Evolutionary conservation across 352 stramenopile genomes (phyloP).

Genomic region (Phytophthora melonis): DNA sequence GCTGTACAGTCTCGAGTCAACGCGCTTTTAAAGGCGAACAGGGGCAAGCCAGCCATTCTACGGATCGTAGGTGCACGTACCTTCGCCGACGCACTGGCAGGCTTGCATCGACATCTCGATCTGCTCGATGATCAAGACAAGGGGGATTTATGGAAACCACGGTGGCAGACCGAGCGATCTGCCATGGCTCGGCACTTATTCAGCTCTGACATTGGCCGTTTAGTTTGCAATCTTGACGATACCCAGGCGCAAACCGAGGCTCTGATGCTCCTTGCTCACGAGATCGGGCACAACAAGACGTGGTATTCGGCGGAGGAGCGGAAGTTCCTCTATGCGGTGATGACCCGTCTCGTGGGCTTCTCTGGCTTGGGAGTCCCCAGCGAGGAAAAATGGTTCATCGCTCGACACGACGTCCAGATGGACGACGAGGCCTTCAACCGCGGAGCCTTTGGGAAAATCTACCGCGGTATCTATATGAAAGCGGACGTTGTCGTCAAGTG

Average conservation of each 20-base stretch:
- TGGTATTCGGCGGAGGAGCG: not conserved
- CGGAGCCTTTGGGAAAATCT: not conserved
- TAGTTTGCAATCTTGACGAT: not conserved
- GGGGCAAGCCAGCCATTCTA: not conserved
- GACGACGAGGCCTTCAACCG: slow-evolving; percentile 3
- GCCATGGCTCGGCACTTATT: not conserved
- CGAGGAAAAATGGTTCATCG: not conserved
- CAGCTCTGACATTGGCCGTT: not conserved
- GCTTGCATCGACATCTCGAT: not conserved
- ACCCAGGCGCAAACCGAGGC: not conserved
- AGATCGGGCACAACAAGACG: not conserved
- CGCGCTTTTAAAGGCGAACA: not conserved
- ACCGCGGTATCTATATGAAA: not conserved
- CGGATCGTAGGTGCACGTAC: not conserved
- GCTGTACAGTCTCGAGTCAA: not conserved
- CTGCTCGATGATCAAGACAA: not conserved
- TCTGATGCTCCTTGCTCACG: not conserved
- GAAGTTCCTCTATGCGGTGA: not conserved
- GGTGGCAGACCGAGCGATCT: not conserved
- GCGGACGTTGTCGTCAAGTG: not conserved
- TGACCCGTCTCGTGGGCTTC: not conserved
- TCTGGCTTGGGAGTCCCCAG: not conserved
- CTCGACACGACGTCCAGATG: not conserved
- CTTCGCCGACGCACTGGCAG: not conserved
- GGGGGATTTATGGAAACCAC: not conserved